Conservation (phyloP, 768 basidiomycete genomes). For the Hysterangium stoloniferum region DNA sequence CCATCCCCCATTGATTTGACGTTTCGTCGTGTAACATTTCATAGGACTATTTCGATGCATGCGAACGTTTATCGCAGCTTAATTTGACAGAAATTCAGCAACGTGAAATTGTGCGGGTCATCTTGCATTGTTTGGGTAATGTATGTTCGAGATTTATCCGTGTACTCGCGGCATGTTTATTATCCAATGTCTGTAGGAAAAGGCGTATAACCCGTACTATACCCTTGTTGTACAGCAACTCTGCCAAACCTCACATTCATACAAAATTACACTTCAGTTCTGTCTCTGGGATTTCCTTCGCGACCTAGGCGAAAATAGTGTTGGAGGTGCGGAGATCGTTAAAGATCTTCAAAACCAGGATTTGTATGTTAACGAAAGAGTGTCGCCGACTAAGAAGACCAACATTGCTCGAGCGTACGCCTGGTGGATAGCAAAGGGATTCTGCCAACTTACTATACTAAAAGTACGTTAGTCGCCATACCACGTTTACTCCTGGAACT, state of each 20-base stretch:
- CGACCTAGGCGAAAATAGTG: slow-evolving; percentile 75
- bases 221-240: slow-evolving; percentile 81
- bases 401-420: slow-evolving; percentile 84
- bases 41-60: slow-evolving; percentile 95
- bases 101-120: slow-evolving; percentile 88
- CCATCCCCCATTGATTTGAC: not conserved
- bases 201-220: slow-evolving; percentile 92
- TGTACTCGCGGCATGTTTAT: not conserved
- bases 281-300: slow-evolving; percentile 96
- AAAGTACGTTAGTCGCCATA: slow-evolving; percentile 49
- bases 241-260: slow-evolving; percentile 68
- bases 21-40: not conserved
- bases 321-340: slow-evolving; percentile 73
- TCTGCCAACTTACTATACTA: slow-evolving; percentile 62
- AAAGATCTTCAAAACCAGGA: slow-evolving; percentile 49
- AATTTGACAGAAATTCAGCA: slow-evolving; percentile 85
- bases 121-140: slow-evolving; percentile 88
- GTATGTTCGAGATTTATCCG: slow-evolving; percentile 34
- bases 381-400: slow-evolving; percentile 45
- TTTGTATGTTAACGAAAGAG: slow-evolving; percentile 30
- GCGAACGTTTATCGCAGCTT: slow-evolving; percentile 78
- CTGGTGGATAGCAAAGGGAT: slow-evolving; percentile 90
- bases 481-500: not conserved
- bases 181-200: slow-evolving; percentile 73
- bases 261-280: slow-evolving; percentile 91